A percentile compares a stretch with the other conserved stretches of the same genome.
Conservation (phyloP, 352 stramenopile species). For the Saprolegnia parasitica region DNA sequence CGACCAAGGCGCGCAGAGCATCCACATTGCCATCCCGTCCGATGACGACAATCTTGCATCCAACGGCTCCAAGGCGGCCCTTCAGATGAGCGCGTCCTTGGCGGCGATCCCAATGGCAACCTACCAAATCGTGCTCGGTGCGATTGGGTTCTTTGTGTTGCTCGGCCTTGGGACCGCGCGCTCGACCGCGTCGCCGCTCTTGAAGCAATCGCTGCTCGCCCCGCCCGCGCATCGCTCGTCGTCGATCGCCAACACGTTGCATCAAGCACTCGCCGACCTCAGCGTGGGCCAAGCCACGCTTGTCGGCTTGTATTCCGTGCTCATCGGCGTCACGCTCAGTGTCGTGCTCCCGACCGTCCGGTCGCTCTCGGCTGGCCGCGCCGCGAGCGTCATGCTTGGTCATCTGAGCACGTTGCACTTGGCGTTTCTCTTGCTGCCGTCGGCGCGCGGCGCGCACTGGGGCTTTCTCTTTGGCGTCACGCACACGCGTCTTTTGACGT, state of each 20-base stretch:
- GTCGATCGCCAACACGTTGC: slow-evolving; percentile 51
- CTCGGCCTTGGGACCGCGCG: slow-evolving; percentile 1
- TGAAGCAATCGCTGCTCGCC: neutral
- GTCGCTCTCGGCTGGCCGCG: slow-evolving; percentile 35
- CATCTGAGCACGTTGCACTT: slow-evolving; percentile 56
- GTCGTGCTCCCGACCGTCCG: slow-evolving; percentile 34
- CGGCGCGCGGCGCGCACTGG: slow-evolving; percentile 52
- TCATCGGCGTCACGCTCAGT: slow-evolving; percentile 38
- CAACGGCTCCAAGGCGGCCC: too few relatives aligned
- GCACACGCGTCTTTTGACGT: slow-evolving; percentile 78
- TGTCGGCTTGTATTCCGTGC: slow-evolving; percentile 56
- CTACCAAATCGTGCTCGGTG: neutral
- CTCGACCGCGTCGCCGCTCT: neutral
- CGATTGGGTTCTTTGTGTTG: neutral
- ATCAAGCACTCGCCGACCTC: slow-evolving; percentile 51
- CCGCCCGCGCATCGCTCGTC: slow-evolving; percentile 30
- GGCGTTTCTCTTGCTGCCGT: slow-evolving; percentile 74
- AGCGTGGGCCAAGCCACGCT: slow-evolving; percentile 56
- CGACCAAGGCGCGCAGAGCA: neutral
- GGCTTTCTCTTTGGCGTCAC: slow-evolving; percentile 65
- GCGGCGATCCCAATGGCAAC: neutral
- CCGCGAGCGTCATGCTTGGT: slow-evolving; percentile 35
- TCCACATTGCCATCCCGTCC: neutral
- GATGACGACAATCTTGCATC: neutral
- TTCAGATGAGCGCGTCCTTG: neutral